Evolutionary conservation across 805 yeast species (phyloP).

Genomic region (Starmerella gropengiesseri): DNA sequence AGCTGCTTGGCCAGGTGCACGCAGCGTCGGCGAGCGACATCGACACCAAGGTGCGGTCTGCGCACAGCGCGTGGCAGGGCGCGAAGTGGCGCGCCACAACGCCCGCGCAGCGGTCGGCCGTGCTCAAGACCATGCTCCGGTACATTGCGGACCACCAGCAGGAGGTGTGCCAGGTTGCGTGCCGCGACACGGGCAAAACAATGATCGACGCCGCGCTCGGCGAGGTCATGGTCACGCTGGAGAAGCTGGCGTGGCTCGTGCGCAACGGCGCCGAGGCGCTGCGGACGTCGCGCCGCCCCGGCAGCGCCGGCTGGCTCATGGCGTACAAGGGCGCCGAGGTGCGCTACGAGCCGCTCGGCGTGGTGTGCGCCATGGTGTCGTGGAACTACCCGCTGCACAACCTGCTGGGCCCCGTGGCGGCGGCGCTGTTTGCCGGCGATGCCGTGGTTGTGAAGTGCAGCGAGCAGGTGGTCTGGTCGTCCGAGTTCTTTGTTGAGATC

Average conservation of each 20-base stretch:
- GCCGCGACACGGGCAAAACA: conserved; percentile 94
- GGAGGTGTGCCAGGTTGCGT: conserved; percentile 79
- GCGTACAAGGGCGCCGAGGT: conserved; percentile 88
- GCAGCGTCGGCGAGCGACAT: conserved; percentile 60
- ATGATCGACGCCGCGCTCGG: conserved; percentile 86
- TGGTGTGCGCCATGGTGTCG: conserved; percentile 79
- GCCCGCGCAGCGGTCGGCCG: conserved; percentile 55
- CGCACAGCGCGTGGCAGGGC: conserved; percentile 44
- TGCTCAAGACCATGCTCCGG: conserved; percentile 58
- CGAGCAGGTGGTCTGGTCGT: conserved; percentile 93
- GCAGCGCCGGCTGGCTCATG: conserved; percentile 77
- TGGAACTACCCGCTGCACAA: conserved; percentile 99
- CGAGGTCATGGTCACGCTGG: conserved; percentile 88
- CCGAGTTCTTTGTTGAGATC: conserved; percentile 62
- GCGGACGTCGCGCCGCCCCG: conserved; percentile 65
- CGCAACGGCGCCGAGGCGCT: conserved; percentile 69
- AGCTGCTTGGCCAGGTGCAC: conserved; percentile 60
- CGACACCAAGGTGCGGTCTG: conserved; percentile 47
- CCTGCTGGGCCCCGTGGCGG: conserved; percentile 81
- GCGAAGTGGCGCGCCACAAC: conserved; percentile 34
- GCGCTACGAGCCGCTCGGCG: conserved; percentile 84
- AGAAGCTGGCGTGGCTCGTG: conserved; percentile 82
- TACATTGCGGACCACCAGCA: conserved; percentile 75
- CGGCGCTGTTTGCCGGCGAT: conserved; percentile 83
- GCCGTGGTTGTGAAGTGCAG: conserved; percentile 87